These are phyloP conservation scores for Plasmodium yoelii DNA, from an alignment of 169 alveolate genomes.

Conservation along the genomic window DNA sequence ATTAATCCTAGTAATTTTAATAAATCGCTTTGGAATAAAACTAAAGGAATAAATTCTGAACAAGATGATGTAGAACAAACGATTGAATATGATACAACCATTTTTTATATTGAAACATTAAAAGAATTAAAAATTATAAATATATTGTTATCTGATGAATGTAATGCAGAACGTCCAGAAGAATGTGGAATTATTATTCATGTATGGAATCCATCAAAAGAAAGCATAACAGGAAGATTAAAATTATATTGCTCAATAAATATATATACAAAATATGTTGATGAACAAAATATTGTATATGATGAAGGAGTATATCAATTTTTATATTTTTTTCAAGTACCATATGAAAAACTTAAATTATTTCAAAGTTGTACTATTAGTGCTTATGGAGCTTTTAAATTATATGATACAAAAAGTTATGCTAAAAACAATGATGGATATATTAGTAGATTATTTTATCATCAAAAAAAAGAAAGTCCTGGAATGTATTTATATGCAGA, in stretches of 20 bases:
- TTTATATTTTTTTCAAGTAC: constrained; percentile 54
- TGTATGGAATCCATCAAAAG: constrained; percentile 65
- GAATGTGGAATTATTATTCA: constrained; percentile 51
- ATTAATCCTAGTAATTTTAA: neutral
- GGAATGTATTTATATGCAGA: constrained; percentile 41
- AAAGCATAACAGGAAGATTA: constrained; percentile 33
- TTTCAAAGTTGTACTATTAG: constrained; percentile 37
- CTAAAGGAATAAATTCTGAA: neutral
- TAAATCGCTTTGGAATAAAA: neutral
- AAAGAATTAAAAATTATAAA: constrained; percentile 45
- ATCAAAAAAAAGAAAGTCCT: constrained; percentile 21
- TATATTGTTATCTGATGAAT: constrained; percentile 31
- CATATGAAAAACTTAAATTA: constrained; percentile 9
- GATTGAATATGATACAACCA: constrained; percentile 16
- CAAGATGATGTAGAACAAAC: neutral
- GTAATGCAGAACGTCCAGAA: constrained; percentile 11
- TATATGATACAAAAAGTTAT: constrained; percentile 46
- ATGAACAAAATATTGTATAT: constrained; percentile 39
- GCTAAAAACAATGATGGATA: constrained; percentile 17
- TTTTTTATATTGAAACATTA: constrained; percentile 51
- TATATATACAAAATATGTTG: constrained; percentile 13
- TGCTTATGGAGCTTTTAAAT: constrained; percentile 73
- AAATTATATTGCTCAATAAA: constrained; percentile 36
- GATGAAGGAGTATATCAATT: constrained; percentile 66
- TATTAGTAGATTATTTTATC: constrained; percentile 18